Percentiles rank a stretch among this genome's conserved stretches.
Conservation (phyloP, 2,329 filamentous ascomycete species). For the Paracorniculantispora psalliotae region DNA sequence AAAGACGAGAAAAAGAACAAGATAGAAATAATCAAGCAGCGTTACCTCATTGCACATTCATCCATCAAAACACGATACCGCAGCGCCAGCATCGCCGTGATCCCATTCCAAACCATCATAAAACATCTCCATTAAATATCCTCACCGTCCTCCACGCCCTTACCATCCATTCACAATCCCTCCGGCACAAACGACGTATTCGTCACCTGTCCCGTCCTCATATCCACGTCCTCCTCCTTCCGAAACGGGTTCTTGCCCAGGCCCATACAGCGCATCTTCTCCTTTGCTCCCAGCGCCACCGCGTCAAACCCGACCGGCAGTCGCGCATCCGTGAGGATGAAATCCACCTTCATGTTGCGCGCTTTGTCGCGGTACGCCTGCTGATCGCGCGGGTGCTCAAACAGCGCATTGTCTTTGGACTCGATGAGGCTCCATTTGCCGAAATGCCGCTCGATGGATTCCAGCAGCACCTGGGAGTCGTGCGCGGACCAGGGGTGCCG, state of each 20-base stretch:
- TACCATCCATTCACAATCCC: neutral
- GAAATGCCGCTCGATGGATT: slow-evolving; percentile 30
- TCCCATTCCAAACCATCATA: too few relatives aligned
- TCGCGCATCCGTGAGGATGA: slow-evolving; percentile 39
- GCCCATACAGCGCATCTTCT: slow-evolving; percentile 35
- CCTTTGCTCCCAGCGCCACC: slow-evolving; percentile 47
- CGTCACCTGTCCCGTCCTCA: neutral
- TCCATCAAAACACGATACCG: too few relatives aligned
- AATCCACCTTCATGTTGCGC: slow-evolving; percentile 51
- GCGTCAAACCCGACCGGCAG: slow-evolving; percentile 47
- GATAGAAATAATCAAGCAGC: too few relatives aligned
- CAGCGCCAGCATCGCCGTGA: too few relatives aligned
- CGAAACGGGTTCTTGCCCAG: slow-evolving; percentile 42
- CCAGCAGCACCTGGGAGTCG: slow-evolving; percentile 39
- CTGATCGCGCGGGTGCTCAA: slow-evolving; percentile 44
- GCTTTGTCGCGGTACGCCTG: slow-evolving; percentile 55
- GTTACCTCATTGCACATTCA: too few relatives aligned
- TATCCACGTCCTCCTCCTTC: neutral
- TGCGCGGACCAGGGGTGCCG: slow-evolving; percentile 37
- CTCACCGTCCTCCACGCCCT: neutral
- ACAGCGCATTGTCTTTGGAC: slow-evolving; percentile 26
- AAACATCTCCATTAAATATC: neutral
- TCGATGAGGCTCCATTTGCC: slow-evolving; percentile 30
- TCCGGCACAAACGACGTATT: neutral
- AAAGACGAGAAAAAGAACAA: too few relatives aligned